Evolutionary conservation across 2,329 filamentous ascomycete genomes (phyloP).

Genomic region (Penicillium crustosum): DNA sequence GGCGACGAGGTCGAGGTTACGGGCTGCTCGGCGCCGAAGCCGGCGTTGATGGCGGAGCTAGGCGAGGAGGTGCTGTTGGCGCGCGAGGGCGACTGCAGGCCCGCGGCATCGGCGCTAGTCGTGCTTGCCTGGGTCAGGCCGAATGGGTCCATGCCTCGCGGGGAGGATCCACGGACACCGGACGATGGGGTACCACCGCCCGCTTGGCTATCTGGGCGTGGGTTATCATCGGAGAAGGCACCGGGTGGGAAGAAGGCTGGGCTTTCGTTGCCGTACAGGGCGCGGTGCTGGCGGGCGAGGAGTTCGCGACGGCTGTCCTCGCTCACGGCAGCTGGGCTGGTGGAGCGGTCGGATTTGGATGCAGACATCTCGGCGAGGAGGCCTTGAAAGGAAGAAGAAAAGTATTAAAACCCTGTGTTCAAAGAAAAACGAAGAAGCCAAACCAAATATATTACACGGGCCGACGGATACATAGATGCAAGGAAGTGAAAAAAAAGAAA

Average conservation of each 20-base stretch:
- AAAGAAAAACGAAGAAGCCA: constrained; percentile 28
- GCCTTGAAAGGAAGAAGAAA: constrained; percentile 50
- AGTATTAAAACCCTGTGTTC: constrained; percentile 44
- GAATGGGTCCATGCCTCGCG: constrained; percentile 74
- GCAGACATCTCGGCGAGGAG: constrained; percentile 66
- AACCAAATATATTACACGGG: constrained; percentile 46
- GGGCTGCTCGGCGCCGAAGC: constrained; percentile 60
- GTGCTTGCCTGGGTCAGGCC: constrained; percentile 54
- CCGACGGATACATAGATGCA: constrained; percentile 44
- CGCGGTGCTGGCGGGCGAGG: constrained; percentile 92
- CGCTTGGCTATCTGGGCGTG: constrained; percentile 66
- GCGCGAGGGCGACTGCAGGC: constrained; percentile 60
- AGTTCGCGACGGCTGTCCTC: constrained; percentile 95
- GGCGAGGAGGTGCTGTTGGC: constrained; percentile 85
- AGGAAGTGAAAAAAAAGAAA: constrained; percentile 22
- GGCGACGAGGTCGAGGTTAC: constrained; percentile 85
- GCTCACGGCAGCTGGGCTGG: constrained; percentile 83
- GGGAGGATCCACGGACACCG: constrained; percentile 70
- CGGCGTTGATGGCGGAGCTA: constrained; percentile 41
- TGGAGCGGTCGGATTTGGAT: constrained; percentile 80
- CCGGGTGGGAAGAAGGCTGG: constrained; percentile 66
- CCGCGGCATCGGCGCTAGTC: constrained; percentile 38
- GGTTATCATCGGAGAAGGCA: constrained; percentile 67
- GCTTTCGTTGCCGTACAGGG: constrained; percentile 78
- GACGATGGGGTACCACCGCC: constrained; percentile 60